These are phyloP conservation scores for Pyricularia grisea DNA, from an alignment of 2,329 filamentous ascomycete species.

Conservation along the genomic window DNA sequence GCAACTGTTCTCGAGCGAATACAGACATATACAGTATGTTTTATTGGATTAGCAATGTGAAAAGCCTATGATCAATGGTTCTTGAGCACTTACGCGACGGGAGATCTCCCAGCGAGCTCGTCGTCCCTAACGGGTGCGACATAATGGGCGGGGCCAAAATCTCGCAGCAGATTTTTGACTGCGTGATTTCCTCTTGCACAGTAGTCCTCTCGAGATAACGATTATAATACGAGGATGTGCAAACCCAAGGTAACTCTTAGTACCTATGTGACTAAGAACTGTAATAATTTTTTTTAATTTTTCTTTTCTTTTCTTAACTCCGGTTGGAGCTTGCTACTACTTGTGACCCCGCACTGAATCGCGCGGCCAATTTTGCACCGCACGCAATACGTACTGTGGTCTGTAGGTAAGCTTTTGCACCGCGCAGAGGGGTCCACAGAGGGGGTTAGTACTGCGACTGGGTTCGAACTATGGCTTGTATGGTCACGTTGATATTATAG, in stretches of 20 bases:
- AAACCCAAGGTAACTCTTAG: not conserved
- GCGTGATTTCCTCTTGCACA: not conserved
- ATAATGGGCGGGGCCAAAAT: not conserved
- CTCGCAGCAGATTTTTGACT: not conserved
- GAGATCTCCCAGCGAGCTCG: not conserved
- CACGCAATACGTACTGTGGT: no score
- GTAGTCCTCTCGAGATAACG: not conserved
- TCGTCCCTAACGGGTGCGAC: not conserved
- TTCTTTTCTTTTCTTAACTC: not conserved
- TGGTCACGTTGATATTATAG: not conserved
- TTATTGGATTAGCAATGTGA: not conserved
- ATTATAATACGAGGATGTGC: not conserved
- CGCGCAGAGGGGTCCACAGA: not conserved
- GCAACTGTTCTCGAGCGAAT: constrained; percentile 8
- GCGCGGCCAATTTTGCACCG: no score
- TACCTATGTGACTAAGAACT: not conserved
- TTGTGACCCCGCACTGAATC: not conserved
- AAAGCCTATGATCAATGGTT: not conserved
- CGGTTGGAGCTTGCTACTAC: not conserved
- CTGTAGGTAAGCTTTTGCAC: not conserved
- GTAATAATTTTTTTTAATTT: not conserved
- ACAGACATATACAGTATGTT: not conserved
- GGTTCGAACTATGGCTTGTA: not conserved
- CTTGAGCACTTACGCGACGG: not conserved
- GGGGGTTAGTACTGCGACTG: not conserved